Conservation (phyloP, 2,329 filamentous ascomycete species). For the Pseudogymnoascus pannorum region DNA sequence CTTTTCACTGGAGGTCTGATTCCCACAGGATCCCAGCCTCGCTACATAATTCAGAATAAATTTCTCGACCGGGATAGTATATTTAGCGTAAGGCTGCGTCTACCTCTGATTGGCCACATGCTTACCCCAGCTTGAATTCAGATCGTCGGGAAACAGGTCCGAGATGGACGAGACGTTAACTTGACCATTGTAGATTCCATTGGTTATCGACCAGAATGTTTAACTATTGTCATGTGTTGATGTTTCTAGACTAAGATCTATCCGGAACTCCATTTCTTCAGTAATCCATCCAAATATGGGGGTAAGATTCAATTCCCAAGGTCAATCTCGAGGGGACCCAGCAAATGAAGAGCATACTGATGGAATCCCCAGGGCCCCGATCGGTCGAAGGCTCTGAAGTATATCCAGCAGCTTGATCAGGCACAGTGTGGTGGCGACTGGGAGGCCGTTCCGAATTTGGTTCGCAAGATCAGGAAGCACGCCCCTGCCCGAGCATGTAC, state of each 20-base stretch:
- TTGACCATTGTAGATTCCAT: conserved; percentile 2
- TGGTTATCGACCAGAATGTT: background rate
- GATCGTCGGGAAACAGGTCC: conserved; percentile 5
- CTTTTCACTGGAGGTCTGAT: background rate
- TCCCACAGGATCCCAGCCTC: conserved; percentile 1
- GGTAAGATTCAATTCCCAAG: conserved; percentile 4
- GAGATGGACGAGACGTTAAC: background rate
- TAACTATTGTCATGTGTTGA: conserved; percentile 5
- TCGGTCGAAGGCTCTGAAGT: conserved; percentile 71
- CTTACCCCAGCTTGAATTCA: conserved; percentile 6
- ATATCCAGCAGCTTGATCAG: conserved; percentile 74
- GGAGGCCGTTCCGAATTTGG: conserved; percentile 77
- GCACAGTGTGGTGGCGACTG: conserved; percentile 85
- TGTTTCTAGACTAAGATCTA: conserved; percentile 5
- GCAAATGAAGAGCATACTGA: background rate
- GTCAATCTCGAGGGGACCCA: background rate
- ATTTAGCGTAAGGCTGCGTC: background rate
- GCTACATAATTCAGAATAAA: conserved; percentile 8
- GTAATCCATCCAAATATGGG: background rate
- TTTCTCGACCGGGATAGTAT: background rate
- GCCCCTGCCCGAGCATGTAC: conserved; percentile 77
- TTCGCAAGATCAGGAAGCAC: conserved; percentile 92
- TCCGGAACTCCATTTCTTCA: background rate
- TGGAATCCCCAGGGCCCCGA: conserved; percentile 15
- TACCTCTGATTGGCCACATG: background rate